These are phyloP conservation scores for Neurospora discreta DNA, from an alignment of 495 filamentous ascomycete genomes.

Conservation along the genomic window DNA sequence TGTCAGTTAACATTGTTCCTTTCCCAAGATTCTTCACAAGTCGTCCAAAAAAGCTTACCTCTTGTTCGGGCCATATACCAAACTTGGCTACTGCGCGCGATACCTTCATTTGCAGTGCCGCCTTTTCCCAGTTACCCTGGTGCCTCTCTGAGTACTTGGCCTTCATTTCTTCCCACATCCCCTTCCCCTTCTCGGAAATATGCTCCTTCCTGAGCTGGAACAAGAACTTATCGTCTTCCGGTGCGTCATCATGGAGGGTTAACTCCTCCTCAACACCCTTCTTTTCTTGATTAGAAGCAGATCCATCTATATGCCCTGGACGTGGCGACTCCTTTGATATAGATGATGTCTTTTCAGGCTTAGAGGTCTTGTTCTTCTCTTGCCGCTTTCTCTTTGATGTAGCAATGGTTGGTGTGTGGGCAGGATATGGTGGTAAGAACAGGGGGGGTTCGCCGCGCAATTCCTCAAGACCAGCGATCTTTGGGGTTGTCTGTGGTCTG, in stretches of 20 bases:
- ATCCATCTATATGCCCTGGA: slow-evolving; percentile 3
- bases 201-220: slow-evolving; percentile 32
- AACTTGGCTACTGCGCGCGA: slow-evolving; percentile 34
- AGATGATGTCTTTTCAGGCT: slow-evolving; percentile 11
- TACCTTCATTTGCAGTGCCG: slow-evolving; percentile 38
- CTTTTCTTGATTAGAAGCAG: background rate
- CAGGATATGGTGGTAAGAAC: slow-evolving; percentile 12
- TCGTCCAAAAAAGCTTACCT: slow-evolving; percentile 22
- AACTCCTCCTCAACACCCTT: slow-evolving; percentile 16
- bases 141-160: slow-evolving; percentile 31
- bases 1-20: slow-evolving; percentile 2
- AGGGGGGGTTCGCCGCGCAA: slow-evolving; percentile 12
- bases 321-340: slow-evolving; percentile 13
- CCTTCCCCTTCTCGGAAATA: slow-evolving; percentile 37
- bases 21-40: background rate
- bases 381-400: slow-evolving; percentile 1
- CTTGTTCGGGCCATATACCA: slow-evolving; percentile 31
- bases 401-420: slow-evolving; percentile 18
- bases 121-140: slow-evolving; percentile 30
- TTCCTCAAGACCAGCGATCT: slow-evolving; percentile 19
- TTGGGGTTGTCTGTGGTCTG: slow-evolving; percentile 9
- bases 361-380: slow-evolving; percentile 13
- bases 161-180: slow-evolving; percentile 41
- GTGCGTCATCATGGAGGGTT: slow-evolving; percentile 29
- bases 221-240: slow-evolving; percentile 35